Percentiles rank a stretch among this genome's conserved stretches.
These are phyloP conservation scores for Ascoidea tarda DNA, from an alignment of 805 yeast species.

Conservation along the genomic window DNA sequence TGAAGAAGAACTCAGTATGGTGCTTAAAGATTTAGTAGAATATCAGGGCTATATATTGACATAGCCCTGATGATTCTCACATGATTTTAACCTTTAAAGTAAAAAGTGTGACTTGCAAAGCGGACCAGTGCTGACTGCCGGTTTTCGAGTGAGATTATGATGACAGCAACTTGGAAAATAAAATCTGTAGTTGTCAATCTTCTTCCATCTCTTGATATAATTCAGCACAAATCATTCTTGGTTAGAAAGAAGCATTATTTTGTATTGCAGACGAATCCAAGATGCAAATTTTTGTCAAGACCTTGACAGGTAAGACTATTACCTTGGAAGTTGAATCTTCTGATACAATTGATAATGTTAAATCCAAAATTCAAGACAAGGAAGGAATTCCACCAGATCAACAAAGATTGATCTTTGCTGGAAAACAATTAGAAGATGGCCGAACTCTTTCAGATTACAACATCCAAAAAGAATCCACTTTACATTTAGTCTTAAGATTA, in stretches of 20 bases:
- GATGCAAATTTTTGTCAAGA: conserved; percentile 97
- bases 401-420: conserved; percentile 94
- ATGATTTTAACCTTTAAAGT: too few relatives aligned
- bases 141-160: too few relatives aligned
- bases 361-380: conserved; percentile 92
- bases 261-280: conserved; percentile 33
- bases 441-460: conserved; percentile 95
- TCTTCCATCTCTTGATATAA: too few relatives aligned
- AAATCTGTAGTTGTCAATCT: too few relatives aligned
- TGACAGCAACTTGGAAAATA: too few relatives aligned
- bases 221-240: too few relatives aligned
- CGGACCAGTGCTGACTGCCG: too few relatives aligned
- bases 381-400: conserved; percentile 98
- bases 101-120: too few relatives aligned
- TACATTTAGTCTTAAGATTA: conserved; percentile 92
- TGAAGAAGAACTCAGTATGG: too few relatives aligned
- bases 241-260: neutral
- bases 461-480: conserved; percentile 95
- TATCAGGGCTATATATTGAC: too few relatives aligned
- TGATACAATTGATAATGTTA: conserved; percentile 94
- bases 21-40: too few relatives aligned
- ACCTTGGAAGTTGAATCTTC: conserved; percentile 97
- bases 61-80: too few relatives aligned
- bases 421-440: conserved; percentile 94
- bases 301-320: conserved; percentile 98